phyloP scores from a whole-genome alignment of 2,329 filamentous ascomycete species.

The Metarhizium robertsii region DNA sequence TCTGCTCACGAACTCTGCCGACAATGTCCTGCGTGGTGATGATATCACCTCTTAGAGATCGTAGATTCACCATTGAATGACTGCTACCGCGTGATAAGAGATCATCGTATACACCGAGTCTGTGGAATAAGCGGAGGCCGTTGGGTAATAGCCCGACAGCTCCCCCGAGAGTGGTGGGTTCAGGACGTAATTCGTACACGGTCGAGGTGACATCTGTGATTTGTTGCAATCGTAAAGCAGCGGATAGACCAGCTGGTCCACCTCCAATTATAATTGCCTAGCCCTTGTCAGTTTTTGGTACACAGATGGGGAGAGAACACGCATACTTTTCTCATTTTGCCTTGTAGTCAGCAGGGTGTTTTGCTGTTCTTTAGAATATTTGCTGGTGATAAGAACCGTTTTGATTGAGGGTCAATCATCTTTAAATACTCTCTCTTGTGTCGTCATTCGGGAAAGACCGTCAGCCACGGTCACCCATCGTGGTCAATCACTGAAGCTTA shows the following conservation, averaged over 20 bases:
- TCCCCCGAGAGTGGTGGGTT: conserved; percentile 7
- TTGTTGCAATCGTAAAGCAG: conserved; percentile 3
- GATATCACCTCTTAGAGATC: conserved; percentile 49
- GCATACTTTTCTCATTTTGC: conserved; percentile 1
- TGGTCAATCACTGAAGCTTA: no score
- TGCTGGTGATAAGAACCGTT: no score
- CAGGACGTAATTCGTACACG: conserved; percentile 6
- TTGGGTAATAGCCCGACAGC: conserved; percentile 37
- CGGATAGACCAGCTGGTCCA: conserved; percentile 3
- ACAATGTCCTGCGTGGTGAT: conserved; percentile 52
- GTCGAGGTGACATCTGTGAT: neutral
- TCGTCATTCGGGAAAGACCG: no score
- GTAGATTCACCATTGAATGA: conserved; percentile 54
- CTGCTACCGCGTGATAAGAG: conserved; percentile 48
- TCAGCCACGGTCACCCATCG: no score
- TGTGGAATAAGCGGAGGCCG: conserved; percentile 56
- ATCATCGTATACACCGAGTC: conserved; percentile 58
- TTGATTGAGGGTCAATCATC: no score
- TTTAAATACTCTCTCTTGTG: no score
- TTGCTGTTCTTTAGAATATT: neutral
- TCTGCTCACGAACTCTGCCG: conserved; percentile 30
- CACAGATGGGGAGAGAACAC: neutral
- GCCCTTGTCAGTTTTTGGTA: neutral
- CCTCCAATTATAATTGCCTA: conserved; percentile 8
- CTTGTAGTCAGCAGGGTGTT: neutral